phyloP scores from a whole-genome alignment of 176 grass and related monocot species.

The Musa itinerans region DNA sequence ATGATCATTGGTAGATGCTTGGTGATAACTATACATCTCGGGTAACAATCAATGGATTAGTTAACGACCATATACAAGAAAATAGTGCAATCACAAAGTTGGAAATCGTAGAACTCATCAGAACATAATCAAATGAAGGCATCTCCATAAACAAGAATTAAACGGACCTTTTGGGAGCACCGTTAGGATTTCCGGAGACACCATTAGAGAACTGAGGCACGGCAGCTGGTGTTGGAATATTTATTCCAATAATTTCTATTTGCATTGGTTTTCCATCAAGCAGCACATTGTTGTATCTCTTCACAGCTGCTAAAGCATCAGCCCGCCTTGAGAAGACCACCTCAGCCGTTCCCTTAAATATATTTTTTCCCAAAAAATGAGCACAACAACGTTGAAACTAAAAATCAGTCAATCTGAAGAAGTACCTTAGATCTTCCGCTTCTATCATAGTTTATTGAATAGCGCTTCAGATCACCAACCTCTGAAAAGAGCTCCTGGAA shows the following conservation, averaged over 20 bases:
- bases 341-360: slow-evolving; percentile 73
- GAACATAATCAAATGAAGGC: neutral
- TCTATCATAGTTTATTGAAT: slow-evolving; percentile 59
- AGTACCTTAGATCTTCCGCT: slow-evolving; percentile 95
- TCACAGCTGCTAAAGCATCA: slow-evolving; percentile 67
- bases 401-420: neutral
- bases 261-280: slow-evolving; percentile 99
- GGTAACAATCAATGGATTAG: too few species aligned
- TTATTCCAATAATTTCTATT: slow-evolving; percentile 84
- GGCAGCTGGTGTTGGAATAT: slow-evolving; percentile 46
- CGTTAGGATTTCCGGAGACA: slow-evolving; percentile 19
- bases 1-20: too few species aligned
- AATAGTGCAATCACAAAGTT: too few species aligned
- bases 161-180: slow-evolving; percentile 48
- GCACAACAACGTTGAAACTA: neutral
- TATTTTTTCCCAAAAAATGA: slow-evolving; percentile 2
- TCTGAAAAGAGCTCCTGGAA: slow-evolving; percentile 81
- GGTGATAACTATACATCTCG: too few species aligned
- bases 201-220: slow-evolving; percentile 36
- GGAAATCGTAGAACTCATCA: too few species aligned
- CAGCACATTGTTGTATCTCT: slow-evolving; percentile 91
- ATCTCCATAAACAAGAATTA: neutral
- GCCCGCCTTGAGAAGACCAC: slow-evolving; percentile 74
- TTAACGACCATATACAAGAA: too few species aligned
- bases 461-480: slow-evolving; percentile 83